Evolutionary conservation across 345 rosid species (phyloP).

Genomic region (Lepidium didymum): DNA sequence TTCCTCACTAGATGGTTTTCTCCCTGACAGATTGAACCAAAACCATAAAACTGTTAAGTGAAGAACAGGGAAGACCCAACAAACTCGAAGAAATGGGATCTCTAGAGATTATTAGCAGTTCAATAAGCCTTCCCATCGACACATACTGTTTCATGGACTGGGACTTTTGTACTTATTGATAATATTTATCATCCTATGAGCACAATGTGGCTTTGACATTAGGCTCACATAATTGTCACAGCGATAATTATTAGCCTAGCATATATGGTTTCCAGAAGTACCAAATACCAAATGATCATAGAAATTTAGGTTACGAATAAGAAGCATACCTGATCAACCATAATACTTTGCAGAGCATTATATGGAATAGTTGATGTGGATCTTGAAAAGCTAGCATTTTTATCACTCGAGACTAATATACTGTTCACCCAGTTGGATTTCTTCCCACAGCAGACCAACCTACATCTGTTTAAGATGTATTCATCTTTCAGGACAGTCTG

Average conservation of each 20-base stretch:
- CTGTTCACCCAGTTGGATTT: conserved; percentile 40
- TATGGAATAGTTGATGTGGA: conserved; percentile 32
- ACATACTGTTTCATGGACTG: neutral
- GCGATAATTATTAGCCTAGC: too few relatives aligned
- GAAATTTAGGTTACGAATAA: neutral
- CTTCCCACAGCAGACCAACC: conserved; percentile 44
- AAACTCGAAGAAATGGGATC: neutral
- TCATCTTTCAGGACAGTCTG: conserved; percentile 43
- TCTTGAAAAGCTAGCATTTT: conserved; percentile 20
- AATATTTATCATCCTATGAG: neutral
- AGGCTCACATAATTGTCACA: neutral
- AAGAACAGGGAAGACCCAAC: neutral
- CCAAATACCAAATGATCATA: neutral
- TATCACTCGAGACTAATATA: conserved; percentile 28
- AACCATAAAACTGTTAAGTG: neutral
- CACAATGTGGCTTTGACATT: neutral
- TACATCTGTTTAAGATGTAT: conserved; percentile 40
- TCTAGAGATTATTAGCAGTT: neutral
- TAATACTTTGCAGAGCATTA: conserved; percentile 39
- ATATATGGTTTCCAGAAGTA: neutral
- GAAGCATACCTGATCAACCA: conserved; percentile 51
- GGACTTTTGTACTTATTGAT: neutral
- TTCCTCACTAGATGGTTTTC: conserved; percentile 27
- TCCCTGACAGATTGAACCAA: conserved; percentile 36
- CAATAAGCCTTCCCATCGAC: neutral